phyloP scores from a whole-genome alignment of 139 green algal species.

The Penium margaritaceum region DNA sequence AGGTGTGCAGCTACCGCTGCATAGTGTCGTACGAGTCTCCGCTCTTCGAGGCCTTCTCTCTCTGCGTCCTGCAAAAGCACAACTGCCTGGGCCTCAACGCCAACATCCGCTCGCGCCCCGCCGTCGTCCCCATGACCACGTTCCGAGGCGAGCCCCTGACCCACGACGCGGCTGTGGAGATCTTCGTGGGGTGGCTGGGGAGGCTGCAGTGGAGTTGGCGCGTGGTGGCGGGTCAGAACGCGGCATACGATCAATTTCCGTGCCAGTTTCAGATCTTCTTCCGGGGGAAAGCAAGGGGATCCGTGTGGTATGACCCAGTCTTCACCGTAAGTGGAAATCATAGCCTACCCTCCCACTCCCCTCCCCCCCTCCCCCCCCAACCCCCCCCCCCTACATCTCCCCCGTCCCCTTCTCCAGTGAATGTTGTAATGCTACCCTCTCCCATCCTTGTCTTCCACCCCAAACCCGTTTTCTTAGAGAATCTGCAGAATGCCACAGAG shows the following conservation, averaged over 20 bases:
- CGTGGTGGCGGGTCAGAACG: conserved; percentile 55
- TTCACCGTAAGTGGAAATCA: conserved; percentile 48
- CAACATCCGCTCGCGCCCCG: conserved; percentile 26
- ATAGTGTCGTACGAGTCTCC: conserved; percentile 83
- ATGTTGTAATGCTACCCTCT: too few species aligned
- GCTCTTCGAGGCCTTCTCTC: conserved; percentile 73
- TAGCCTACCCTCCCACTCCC: too few species aligned
- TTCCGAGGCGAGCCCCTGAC: conserved; percentile 72
- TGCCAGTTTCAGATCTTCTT: conserved; percentile 79
- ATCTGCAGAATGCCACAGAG: too few species aligned
- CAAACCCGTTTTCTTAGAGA: too few species aligned
- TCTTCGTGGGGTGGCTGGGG: conserved; percentile 48
- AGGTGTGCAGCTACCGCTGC: conserved; percentile 79
- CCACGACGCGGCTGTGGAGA: conserved; percentile 68
- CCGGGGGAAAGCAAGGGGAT: conserved; percentile 60
- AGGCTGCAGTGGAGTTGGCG: conserved; percentile 55
- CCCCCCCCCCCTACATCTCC: background rate
- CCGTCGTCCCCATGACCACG: conserved; percentile 66
- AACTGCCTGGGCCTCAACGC: conserved; percentile 75
- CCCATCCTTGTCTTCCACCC: too few species aligned
- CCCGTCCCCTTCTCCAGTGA: too few species aligned
- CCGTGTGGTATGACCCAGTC: conserved; percentile 68
- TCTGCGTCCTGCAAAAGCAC: conserved; percentile 92
- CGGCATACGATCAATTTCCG: conserved; percentile 82
- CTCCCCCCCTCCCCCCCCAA: background rate